A percentile compares a stretch with the other conserved stretches of the same genome.
phyloP scores from a whole-genome alignment of 805 yeast genomes.

The Starmera amethionina region DNA sequence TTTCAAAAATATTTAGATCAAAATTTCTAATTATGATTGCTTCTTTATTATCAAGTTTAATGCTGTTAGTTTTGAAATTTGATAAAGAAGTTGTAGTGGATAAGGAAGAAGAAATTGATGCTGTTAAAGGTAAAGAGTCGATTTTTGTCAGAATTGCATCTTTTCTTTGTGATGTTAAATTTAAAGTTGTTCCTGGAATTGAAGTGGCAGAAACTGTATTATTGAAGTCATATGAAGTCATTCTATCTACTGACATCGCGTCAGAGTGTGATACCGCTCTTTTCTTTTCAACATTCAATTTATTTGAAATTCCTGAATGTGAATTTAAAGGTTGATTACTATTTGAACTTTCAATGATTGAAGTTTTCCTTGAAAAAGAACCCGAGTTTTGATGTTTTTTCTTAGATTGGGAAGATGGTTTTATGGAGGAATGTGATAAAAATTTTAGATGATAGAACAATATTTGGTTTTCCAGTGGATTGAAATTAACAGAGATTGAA shows the following conservation, averaged over 20 bases:
- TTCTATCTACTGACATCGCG: conserved; percentile 31
- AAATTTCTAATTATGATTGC: conserved; percentile 47
- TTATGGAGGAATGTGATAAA: background rate
- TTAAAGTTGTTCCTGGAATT: conserved; percentile 19
- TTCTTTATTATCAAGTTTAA: conserved; percentile 46
- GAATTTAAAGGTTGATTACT: no score
- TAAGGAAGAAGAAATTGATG: no score
- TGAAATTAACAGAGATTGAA: background rate
- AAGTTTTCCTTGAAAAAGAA: no score
- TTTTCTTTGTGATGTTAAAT: conserved; percentile 30
- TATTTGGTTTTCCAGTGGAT: background rate
- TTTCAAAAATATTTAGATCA: conserved; percentile 30
- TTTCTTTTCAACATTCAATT: conserved; percentile 10
- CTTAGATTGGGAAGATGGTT: no score
- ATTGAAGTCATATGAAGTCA: conserved; percentile 32
- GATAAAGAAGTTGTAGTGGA: conserved; percentile 18
- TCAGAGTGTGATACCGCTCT: conserved; percentile 29
- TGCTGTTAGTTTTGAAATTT: conserved; percentile 25
- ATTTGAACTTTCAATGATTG: no score
- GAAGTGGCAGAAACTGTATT: conserved; percentile 33
- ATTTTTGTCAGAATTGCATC: conserved; percentile 65
- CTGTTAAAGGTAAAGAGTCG: conserved; percentile 28
- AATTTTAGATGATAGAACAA: background rate
- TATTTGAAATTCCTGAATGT: no score
- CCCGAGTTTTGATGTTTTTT: no score